Evolutionary conservation across 1,139 yeast genomes (phyloP).

Genomic region (Candida sojae): DNA sequence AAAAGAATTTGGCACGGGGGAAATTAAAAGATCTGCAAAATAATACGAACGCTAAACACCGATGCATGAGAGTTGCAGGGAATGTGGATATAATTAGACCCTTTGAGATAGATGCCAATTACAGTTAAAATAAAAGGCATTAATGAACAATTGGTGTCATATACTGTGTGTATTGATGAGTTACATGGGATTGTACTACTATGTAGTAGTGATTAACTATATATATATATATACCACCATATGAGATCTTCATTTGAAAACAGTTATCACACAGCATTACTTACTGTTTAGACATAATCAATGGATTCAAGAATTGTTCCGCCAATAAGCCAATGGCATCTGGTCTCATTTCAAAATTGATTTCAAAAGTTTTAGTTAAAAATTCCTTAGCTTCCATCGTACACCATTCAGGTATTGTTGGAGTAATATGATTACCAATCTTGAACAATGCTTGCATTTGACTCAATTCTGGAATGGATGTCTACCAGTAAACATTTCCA

Average conservation of each 20-base stretch:
- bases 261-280: not conserved
- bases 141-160: too few species aligned
- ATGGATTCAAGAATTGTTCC: constrained; percentile 59
- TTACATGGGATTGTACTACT: too few species aligned
- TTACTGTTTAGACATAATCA: constrained; percentile 43
- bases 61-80: too few species aligned
- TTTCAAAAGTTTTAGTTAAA: constrained; percentile 65
- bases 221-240: not conserved
- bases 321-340: constrained; percentile 68
- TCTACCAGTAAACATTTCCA: constrained; percentile 93
- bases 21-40: too few species aligned
- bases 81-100: too few species aligned
- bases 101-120: too few species aligned
- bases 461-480: constrained; percentile 90
- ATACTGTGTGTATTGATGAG: too few species aligned
- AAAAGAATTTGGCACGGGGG: too few species aligned
- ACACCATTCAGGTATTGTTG: constrained; percentile 78
- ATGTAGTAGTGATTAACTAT: not conserved
- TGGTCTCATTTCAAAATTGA: constrained; percentile 74
- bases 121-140: too few species aligned
- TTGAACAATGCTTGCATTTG: constrained; percentile 97
- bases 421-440: constrained; percentile 80
- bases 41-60: too few species aligned
- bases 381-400: constrained; percentile 71
- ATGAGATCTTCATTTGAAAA: too few species aligned